Percentiles rank a stretch among this genome's conserved stretches.
Conservation (phyloP, 768 basidiomycete genomes). For the Mycena leptocephala region DNA sequence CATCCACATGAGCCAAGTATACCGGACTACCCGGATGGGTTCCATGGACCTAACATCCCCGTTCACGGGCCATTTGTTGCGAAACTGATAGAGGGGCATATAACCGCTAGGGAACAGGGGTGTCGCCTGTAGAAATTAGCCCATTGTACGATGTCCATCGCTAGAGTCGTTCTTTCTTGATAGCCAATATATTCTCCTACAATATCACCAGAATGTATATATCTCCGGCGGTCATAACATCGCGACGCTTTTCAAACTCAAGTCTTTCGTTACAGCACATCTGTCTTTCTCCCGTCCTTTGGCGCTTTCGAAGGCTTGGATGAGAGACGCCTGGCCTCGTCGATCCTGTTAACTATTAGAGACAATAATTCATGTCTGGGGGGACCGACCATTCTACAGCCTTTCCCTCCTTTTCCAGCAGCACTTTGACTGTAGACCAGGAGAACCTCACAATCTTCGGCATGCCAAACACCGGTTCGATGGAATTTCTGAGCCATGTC, state of each 20-base stretch:
- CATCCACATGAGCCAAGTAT: conserved; percentile 30
- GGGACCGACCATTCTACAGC: conserved; percentile 81
- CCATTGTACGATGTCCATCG: conserved; percentile 24
- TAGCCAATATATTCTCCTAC: not conserved
- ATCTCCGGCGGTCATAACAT: conserved; percentile 63
- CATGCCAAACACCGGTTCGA: conserved; percentile 94
- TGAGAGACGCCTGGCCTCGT: conserved; percentile 87
- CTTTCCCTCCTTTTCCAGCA: conserved; percentile 87
- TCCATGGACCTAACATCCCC: conserved; percentile 74
- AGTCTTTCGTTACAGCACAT: conserved; percentile 79
- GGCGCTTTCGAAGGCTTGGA: conserved; percentile 81
- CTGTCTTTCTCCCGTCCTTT: conserved; percentile 85
- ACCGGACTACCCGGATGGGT: conserved; percentile 73
- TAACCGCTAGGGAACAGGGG: conserved; percentile 47
- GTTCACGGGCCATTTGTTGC: conserved; percentile 66
- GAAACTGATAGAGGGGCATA: conserved; percentile 68
- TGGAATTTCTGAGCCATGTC: conserved; percentile 81
- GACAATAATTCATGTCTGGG: not conserved
- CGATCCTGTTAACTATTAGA: conserved; percentile 69
- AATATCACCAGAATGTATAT: too few relatives aligned
- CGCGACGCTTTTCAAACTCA: conserved; percentile 80
- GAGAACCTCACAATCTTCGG: conserved; percentile 94
- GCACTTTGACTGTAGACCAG: conserved; percentile 93
- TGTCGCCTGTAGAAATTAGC: conserved; percentile 1
- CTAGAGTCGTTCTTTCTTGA: too few relatives aligned